Evolutionary conservation across 495 filamentous ascomycete genomes (phyloP), one percentile per base, ranked within the genome.

Genomic region (Trypethelium eluteriae): DNA sequence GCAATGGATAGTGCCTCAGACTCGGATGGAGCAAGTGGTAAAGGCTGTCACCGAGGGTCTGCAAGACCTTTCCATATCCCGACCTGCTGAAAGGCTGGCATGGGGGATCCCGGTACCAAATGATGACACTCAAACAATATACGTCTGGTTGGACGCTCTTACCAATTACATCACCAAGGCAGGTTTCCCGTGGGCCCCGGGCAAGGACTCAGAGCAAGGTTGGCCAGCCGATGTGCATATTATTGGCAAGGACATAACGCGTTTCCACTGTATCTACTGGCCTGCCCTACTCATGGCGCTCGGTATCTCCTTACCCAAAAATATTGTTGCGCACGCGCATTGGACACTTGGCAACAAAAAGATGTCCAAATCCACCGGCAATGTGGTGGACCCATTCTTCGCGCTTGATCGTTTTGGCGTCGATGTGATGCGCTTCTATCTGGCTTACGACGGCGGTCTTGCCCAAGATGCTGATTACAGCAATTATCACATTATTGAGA

Each of bases 191-290:
- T 90, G 88, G 77, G 69, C 79, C 0, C 89, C 91, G 1, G 87
- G 86, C 12, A 72, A 81, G 56, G 88, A 88, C 39, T 66, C 74
- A 3, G 75, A 75, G 2, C 80, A 81, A 16, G 89, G 88, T 34
- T 98, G 95, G 95, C 95, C 94, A 39, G 93, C 89, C 18, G 87
- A 98, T 76, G 79, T 92, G 1, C 94, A 98, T 63, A 86, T 98
- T 14, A 86, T 98, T 63, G 94, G 94, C 38, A 98, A 98, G 78
- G 94, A 98, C 76, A 98, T 98, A 66, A 78, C 94, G 64, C 86
- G 94, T 35, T 98, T 98, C 76, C 95, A 98, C 76, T 90, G 89
- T 77, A 88, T 98, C 36, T 98, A 98, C 81, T 98, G 94, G 94
- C 94, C 94, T 0, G 94, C 94, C 2, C 88, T 98, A 72, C 88